Evolutionary conservation across 2,329 filamentous ascomycete genomes (phyloP), one percentile per base, ranked within the genome.

Genomic region (Aspergillus ustus): DNA sequence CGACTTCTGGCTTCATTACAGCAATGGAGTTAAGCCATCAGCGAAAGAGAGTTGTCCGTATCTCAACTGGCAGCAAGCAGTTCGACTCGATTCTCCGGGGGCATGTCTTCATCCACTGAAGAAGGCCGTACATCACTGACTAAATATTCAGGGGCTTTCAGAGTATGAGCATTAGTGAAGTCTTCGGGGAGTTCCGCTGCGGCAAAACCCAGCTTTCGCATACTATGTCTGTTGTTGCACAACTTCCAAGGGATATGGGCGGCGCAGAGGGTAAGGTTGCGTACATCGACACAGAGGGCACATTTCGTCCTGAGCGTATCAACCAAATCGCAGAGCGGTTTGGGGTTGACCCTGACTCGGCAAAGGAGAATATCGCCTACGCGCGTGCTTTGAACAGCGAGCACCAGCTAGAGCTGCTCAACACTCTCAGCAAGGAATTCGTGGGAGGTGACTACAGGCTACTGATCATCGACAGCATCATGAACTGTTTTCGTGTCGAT

Each of bases 141-240:
- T 15, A 46, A 29, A 9, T 11, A 46, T 34, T n/a, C 52, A 88
- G 86, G 64, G 88, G 88, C 25, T 90, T 90, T 67, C 86, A 89
- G 73, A 90, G 87, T 48, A 87, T 88, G 84, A 89, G 87, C 69
- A 88, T 90, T 72, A 89, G 84, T 66, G 88, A 80, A 65, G 77
- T 79, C 49, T 78, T 77, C 60, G 77, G 75, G 22, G 76, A 79
- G 64, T 78, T 78, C 62, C 75, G 77, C 53, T 90, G 88, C 71
- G 87, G 88, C 62, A 91, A 91, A 77, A 90, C 88, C 19, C 88
- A 91, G 72, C 78, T 91, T 29, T 87, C 85, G 4, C 88, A 90
- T 71, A 91, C 88, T 5, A 86, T 90, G 82, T 86, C 86, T 46
- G 88, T 90, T 40, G 82, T 88, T 57, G 85, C 87, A 34, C 85